These are phyloP conservation scores for Boletus sensibilis DNA, from an alignment of 768 basidiomycete species.

Conservation along the genomic window DNA sequence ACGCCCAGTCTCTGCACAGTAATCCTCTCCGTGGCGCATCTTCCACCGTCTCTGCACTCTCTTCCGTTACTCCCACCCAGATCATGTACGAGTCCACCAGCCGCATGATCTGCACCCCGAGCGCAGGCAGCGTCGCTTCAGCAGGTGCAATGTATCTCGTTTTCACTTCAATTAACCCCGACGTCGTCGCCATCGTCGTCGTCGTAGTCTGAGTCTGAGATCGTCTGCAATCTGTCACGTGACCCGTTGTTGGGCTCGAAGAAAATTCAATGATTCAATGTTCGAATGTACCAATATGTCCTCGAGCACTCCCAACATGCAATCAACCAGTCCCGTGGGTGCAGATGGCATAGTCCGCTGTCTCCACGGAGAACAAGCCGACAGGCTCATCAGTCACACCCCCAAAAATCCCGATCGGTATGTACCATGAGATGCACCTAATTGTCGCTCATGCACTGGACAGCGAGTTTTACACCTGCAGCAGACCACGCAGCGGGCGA, in stretches of 20 bases:
- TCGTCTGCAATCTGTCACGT: constrained; percentile 16
- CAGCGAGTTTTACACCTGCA: constrained; percentile 42
- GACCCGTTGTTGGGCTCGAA: constrained; percentile 1
- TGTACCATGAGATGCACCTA: not conserved
- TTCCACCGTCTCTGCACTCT: constrained; percentile 41
- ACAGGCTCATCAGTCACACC: constrained; percentile 31
- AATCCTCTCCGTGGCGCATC: constrained; percentile 53
- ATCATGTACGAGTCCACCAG: constrained; percentile 78
- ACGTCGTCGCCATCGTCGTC: constrained; percentile 7
- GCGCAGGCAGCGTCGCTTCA: constrained; percentile 51
- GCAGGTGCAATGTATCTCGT: constrained; percentile 50
- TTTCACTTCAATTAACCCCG: constrained; percentile 39
- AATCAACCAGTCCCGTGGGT: constrained; percentile 27
- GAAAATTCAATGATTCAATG: not conserved
- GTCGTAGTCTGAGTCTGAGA: not conserved
- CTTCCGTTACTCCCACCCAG: constrained; percentile 69
- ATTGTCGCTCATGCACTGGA: not conserved
- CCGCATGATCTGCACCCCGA: constrained; percentile 64
- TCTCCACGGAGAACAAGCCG: constrained; percentile 28
- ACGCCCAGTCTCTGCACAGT: constrained; percentile 77
- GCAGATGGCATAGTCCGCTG: constrained; percentile 37
- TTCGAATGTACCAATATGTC: not conserved
- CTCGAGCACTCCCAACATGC: not conserved
- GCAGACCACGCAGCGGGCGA: constrained; percentile 1
- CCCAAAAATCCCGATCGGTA: constrained; percentile 37